A percentile compares a stretch with the other conserved stretches of the same genome.
These are phyloP conservation scores for Paradendryphiella salina DNA, from an alignment of 2,329 filamentous ascomycete genomes.

Conservation along the genomic window DNA sequence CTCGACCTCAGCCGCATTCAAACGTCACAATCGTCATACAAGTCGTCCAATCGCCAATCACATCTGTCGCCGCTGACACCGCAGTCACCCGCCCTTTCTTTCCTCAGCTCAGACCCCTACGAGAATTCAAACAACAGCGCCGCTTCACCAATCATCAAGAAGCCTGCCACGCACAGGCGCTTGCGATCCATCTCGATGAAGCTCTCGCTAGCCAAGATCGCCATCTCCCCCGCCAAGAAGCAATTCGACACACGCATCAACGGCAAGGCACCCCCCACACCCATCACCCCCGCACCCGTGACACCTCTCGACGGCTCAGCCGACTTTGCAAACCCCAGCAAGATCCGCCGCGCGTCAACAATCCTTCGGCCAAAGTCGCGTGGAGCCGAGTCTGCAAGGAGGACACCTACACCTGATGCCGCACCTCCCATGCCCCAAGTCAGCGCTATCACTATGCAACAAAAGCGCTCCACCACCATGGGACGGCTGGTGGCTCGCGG, in stretches of 20 bases:
- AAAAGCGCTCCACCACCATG: constrained; percentile 20
- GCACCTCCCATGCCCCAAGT: constrained; percentile 29
- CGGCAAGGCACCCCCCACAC: constrained; percentile 32
- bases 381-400: constrained; percentile 18
- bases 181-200: constrained; percentile 45
- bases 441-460: constrained; percentile 20
- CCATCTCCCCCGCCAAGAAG: constrained; percentile 41
- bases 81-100: constrained; percentile 39
- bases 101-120: constrained; percentile 46
- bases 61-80: constrained; percentile 35
- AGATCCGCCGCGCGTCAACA: constrained; percentile 39
- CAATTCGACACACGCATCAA: constrained; percentile 37
- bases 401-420: constrained; percentile 29
- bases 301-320: constrained; percentile 35
- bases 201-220: constrained; percentile 45
- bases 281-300: constrained; percentile 31
- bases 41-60: constrained; percentile 14
- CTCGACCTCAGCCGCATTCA: constrained; percentile 21
- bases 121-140: constrained; percentile 36
- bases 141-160: constrained; percentile 41
- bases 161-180: constrained; percentile 41
- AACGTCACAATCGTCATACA: constrained; percentile 26
- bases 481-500: constrained; percentile 40
- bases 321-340: constrained; percentile 27
- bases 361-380: constrained; percentile 35